These are phyloP conservation scores for Fusarium tricinctum DNA, from an alignment of 2,329 filamentous ascomycete species.

Conservation along the genomic window DNA sequence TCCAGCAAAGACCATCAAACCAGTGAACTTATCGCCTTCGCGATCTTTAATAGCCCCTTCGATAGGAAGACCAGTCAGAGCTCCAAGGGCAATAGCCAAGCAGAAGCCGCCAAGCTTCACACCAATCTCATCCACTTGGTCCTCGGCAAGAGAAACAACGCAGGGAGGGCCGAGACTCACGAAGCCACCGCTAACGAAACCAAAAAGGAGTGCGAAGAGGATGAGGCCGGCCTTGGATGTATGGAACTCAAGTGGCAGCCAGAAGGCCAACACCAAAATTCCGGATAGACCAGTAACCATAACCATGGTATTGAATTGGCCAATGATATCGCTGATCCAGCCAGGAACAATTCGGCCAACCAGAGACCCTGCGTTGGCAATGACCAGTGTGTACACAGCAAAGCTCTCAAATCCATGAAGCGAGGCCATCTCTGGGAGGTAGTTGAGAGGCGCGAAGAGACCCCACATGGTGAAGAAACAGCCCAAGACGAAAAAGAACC, in stretches of 20 bases:
- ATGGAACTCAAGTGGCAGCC: constrained; percentile 10
- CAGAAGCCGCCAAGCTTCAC: constrained; percentile 9
- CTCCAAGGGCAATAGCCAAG: background rate
- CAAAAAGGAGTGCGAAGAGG: constrained; percentile 4
- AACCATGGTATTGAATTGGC: constrained; percentile 1
- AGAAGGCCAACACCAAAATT: background rate
- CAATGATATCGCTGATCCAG: constrained; percentile 4
- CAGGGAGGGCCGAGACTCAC: background rate
- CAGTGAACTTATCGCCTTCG: constrained; percentile 3
- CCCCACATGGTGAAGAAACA: constrained; percentile 16
- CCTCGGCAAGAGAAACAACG: background rate
- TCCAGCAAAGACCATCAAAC: constrained; percentile 5
- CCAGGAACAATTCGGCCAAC: background rate
- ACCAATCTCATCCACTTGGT: background rate
- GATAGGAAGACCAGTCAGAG: constrained; percentile 2
- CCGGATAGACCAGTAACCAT: background rate
- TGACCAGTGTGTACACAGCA: background rate
- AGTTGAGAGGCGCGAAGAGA: constrained; percentile 6
- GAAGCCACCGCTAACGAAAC: constrained; percentile 2
- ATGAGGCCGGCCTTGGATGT: constrained; percentile 1
- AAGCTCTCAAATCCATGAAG: constrained; percentile 1
- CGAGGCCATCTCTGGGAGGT: constrained; percentile 9
- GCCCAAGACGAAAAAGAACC: background rate
- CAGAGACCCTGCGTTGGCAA: constrained; percentile 4
- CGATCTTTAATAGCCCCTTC: constrained; percentile 7